Evolutionary conservation across 495 filamentous ascomycete species (phyloP).

Genomic region (Hyaloscypha hepaticicola): DNA sequence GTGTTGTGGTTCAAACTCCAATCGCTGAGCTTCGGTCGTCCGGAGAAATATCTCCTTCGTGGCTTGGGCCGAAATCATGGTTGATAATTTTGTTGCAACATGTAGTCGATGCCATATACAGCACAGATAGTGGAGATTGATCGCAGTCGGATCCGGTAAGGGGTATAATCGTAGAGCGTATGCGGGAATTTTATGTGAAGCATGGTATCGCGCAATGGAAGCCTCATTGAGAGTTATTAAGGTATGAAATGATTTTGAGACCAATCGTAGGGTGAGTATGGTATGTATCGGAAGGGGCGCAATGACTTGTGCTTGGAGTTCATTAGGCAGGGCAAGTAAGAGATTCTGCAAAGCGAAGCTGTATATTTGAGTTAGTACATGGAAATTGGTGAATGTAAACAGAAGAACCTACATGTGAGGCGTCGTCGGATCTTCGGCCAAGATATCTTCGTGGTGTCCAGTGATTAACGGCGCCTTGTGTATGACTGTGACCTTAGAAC

Average conservation of each 20-base stretch:
- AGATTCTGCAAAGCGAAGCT: conserved; percentile 42
- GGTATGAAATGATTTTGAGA: conserved; percentile 52
- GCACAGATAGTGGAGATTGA: conserved; percentile 56
- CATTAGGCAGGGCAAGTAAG: conserved; percentile 51
- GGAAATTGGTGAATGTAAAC: neutral
- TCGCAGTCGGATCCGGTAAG: conserved; percentile 37
- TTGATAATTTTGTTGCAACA: conserved; percentile 53
- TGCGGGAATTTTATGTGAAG: conserved; percentile 50
- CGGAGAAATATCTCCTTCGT: conserved; percentile 55
- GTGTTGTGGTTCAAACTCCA: conserved; percentile 52
- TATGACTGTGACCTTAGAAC: conserved; percentile 28
- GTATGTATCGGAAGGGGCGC: conserved; percentile 53
- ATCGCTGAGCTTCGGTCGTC: conserved; percentile 45
- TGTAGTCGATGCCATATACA: conserved; percentile 58
- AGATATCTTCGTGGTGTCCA: conserved; percentile 26
- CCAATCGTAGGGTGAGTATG: conserved; percentile 49
- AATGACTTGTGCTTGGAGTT: conserved; percentile 56
- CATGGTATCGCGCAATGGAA: conserved; percentile 54
- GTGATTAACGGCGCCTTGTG: conserved; percentile 26
- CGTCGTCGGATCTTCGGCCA: conserved; percentile 25
- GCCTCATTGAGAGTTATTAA: conserved; percentile 56
- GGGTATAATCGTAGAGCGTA: conserved; percentile 55
- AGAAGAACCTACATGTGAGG: conserved; percentile 15
- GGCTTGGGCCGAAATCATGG: conserved; percentile 54
- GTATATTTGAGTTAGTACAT: conserved; percentile 16